phyloP scores from a whole-genome alignment of 306 rosid genomes.

The Oemleria cerasiformis region DNA sequence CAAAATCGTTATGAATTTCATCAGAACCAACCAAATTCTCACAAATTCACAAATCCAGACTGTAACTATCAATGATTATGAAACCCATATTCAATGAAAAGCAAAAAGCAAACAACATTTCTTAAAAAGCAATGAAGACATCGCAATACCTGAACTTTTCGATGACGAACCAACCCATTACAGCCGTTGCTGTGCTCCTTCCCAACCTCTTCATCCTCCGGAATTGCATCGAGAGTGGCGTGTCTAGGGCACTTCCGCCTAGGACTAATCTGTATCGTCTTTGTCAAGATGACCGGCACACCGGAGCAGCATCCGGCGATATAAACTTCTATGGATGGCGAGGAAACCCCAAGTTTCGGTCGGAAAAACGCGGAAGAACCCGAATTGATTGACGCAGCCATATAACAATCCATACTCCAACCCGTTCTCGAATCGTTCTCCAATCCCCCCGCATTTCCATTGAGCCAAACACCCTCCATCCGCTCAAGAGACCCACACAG shows the following conservation, averaged over 20 bases:
- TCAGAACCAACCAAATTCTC: not conserved
- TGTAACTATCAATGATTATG: not conserved
- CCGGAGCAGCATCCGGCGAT: constrained; percentile 85
- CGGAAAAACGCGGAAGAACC: constrained; percentile 66
- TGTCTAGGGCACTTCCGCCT: constrained; percentile 56
- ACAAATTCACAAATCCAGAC: not conserved
- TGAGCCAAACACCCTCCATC: constrained; percentile 54
- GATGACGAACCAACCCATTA: constrained; percentile 37
- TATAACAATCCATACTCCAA: constrained; percentile 76
- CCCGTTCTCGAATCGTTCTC: constrained; percentile 45
- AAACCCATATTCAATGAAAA: not conserved
- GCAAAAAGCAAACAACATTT: not conserved
- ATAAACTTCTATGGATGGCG: constrained; percentile 76
- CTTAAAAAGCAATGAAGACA: not conserved
- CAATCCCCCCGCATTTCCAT: constrained; percentile 36
- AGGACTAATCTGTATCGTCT: constrained; percentile 69
- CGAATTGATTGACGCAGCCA: constrained; percentile 50
- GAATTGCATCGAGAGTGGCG: constrained; percentile 67
- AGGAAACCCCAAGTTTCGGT: constrained; percentile 68
- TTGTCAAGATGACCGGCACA: constrained; percentile 68
- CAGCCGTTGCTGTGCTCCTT: constrained; percentile 37
- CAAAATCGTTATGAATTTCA: not conserved
- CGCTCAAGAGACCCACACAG: constrained; percentile 78
- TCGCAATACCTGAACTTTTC: constrained; percentile 52
- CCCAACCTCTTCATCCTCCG: constrained; percentile 76